Conservation (phyloP, 176 grass and related monocot genomes). For the Paspalum notatum region DNA sequence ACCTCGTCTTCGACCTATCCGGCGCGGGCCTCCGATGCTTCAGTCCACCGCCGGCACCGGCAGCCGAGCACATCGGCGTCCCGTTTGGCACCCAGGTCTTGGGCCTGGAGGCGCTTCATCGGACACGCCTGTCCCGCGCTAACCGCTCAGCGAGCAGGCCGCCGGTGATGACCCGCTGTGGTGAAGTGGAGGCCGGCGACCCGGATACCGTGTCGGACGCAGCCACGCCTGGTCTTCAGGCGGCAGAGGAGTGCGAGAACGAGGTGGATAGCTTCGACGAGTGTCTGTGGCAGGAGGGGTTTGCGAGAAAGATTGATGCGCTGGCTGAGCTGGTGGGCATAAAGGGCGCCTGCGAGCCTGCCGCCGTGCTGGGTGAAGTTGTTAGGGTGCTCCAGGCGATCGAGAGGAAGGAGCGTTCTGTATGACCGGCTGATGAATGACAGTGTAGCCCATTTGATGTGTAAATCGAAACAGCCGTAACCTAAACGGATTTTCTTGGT, state of each 20-base stretch:
- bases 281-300: neutral
- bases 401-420: neutral
- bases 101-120: conserved; percentile 24
- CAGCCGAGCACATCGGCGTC: neutral
- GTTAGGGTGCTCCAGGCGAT: conserved; percentile 39
- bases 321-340: conserved; percentile 45
- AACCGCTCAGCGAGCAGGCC: neutral
- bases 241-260: neutral
- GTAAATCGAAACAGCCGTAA: neutral
- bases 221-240: neutral
- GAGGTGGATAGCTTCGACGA: conserved; percentile 32
- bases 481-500: neutral
- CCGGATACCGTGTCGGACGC: conserved; percentile 35
- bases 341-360: neutral
- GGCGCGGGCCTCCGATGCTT: conserved; percentile 29
- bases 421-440: neutral
- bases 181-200: neutral
- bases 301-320: conserved; percentile 31
- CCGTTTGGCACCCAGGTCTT: neutral
- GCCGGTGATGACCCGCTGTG: neutral
- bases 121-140: neutral
- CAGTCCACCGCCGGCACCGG: conserved; percentile 2
- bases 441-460: neutral
- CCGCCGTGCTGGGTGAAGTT: conserved; percentile 36
- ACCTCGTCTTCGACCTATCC: conserved; percentile 40